phyloP scores from a whole-genome alignment of 2,329 filamentous ascomycete species.

The Stagonosporopsis rhizophila region DNA sequence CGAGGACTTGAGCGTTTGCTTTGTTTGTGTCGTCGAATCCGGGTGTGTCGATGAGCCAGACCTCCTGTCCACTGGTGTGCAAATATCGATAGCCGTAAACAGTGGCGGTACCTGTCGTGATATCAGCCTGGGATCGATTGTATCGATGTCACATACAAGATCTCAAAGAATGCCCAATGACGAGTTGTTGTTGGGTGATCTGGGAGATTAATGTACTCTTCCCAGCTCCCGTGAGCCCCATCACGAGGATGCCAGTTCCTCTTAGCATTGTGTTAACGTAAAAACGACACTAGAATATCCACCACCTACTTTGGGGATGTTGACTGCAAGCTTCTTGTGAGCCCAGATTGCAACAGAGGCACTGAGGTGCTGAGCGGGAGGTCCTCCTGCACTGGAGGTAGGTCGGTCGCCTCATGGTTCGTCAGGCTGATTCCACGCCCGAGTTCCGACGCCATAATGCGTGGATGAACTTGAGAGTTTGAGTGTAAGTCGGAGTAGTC shows the following conservation, averaged over 20 bases:
- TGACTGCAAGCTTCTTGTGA: not conserved
- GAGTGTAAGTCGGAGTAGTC: not conserved
- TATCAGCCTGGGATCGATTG: not conserved
- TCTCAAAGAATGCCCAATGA: conserved; percentile 26
- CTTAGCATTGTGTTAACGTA: not conserved
- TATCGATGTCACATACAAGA: not conserved
- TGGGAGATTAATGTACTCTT: conserved; percentile 50
- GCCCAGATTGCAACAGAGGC: not conserved
- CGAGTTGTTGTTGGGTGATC: conserved; percentile 20
- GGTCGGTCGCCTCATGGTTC: not conserved
- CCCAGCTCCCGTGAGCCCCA: conserved; percentile 53
- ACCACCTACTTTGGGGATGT: not conserved
- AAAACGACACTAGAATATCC: not conserved
- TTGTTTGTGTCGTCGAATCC: conserved; percentile 57
- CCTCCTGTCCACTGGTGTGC: not conserved
- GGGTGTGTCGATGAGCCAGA: conserved; percentile 55
- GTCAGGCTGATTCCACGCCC: not conserved
- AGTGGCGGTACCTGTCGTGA: not conserved
- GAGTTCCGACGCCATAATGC: not conserved
- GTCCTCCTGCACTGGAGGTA: not conserved
- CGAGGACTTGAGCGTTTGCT: conserved; percentile 53
- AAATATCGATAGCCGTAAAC: not conserved
- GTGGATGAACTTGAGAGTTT: not conserved
- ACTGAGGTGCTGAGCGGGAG: not conserved
- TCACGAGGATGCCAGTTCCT: conserved; percentile 32